Evolutionary conservation across 257 asterid genomes (phyloP).

Genomic region (Salvia splendens): DNA sequence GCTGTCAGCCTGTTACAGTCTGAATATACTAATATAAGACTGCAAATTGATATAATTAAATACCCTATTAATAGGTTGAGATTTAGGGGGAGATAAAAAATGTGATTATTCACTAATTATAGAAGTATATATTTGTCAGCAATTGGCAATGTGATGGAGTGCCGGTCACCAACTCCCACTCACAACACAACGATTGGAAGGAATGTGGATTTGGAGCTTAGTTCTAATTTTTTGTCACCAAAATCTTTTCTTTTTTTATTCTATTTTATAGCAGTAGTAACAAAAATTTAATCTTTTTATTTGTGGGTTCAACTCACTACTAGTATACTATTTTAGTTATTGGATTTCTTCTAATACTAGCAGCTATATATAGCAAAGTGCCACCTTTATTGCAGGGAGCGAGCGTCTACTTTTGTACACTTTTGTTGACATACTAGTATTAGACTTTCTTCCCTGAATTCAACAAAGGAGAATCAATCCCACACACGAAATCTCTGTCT

Average conservation of each 20-base stretch:
- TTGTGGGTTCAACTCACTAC: background rate
- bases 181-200: conserved; percentile 43
- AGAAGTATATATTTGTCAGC: conserved; percentile 36
- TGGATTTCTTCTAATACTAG: conserved; percentile 8
- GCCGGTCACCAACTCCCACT: conserved; percentile 80
- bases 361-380: conserved; percentile 23
- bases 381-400: conserved; percentile 35
- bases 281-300: conserved; percentile 14
- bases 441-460: conserved; percentile 47
- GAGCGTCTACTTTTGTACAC: conserved; percentile 34
- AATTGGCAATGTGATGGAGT: conserved; percentile 38
- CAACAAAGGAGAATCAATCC: conserved; percentile 38
- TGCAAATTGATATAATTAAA: conserved; percentile 21
- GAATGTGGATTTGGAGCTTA: conserved; percentile 43
- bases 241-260: conserved; percentile 24
- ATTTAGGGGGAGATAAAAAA: background rate
- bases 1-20: conserved; percentile 19
- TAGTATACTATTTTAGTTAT: conserved; percentile 10
- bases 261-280: conserved; percentile 18
- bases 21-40: background rate
- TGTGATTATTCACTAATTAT: background rate
- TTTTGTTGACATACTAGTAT: conserved; percentile 38
- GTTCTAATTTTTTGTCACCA: conserved; percentile 37
- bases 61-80: background rate
- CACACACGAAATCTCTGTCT: conserved; percentile 32